phyloP scores from a whole-genome alignment of 1,284 basidiomycete species.

The Moniliella sp. region DNA sequence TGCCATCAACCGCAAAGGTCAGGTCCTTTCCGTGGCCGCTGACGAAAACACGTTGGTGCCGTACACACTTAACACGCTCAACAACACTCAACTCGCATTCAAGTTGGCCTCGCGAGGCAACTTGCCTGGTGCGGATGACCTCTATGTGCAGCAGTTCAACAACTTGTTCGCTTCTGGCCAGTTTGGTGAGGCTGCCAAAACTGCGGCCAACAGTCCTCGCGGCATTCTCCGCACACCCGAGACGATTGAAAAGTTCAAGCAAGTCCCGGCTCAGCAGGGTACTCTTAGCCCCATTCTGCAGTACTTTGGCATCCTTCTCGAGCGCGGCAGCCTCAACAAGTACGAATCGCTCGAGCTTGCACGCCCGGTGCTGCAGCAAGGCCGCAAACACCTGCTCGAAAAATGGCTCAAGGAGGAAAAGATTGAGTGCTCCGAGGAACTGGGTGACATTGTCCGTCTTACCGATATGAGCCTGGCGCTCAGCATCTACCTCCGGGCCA shows the following conservation, averaged over 20 bases:
- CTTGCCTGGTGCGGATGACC: constrained; percentile 85
- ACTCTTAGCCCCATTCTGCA: constrained; percentile 88
- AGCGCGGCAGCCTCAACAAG: constrained; percentile 93
- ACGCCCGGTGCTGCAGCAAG: constrained; percentile 81
- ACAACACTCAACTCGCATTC: constrained; percentile 93
- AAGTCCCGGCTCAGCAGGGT: constrained; percentile 68
- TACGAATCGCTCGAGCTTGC: constrained; percentile 88
- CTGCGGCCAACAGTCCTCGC: constrained; percentile 88
- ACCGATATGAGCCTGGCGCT: constrained; percentile 97
- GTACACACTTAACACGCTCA: constrained; percentile 71
- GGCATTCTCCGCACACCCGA: constrained; percentile 84
- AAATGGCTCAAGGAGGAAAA: constrained; percentile 99
- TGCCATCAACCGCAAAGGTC: constrained; percentile 97
- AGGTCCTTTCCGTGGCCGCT: constrained; percentile 86
- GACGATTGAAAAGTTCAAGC: constrained; percentile 95
- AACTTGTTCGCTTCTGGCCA: constrained; percentile 73
- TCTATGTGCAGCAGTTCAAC: constrained; percentile 88
- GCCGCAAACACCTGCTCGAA: constrained; percentile 86
- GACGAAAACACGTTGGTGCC: constrained; percentile 90
- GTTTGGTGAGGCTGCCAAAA: constrained; percentile 82
- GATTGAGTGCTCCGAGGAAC: constrained; percentile 92
- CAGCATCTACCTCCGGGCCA: constrained; percentile 89
- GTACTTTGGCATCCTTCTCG: constrained; percentile 90
- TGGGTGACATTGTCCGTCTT: constrained; percentile 83
- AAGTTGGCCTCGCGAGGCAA: constrained; percentile 96